Evolutionary conservation across 371 early-diverging fungal species (phyloP).

Genomic region (Phascolomyces articulosus): DNA sequence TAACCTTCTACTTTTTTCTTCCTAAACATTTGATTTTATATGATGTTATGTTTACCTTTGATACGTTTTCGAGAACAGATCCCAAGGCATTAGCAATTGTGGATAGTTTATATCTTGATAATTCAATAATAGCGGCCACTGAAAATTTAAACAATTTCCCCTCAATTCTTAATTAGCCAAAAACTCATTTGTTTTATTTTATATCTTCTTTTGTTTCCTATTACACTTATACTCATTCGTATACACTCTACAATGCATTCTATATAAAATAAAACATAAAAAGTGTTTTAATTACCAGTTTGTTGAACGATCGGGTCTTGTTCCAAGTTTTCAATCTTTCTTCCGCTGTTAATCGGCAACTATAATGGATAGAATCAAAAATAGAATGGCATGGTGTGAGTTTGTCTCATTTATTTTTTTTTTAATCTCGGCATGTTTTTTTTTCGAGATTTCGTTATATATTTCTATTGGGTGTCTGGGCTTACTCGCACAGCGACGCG

Average conservation of each 20-base stretch:
- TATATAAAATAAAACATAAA: not conserved
- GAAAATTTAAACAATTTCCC: not conserved
- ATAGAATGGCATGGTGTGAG: not conserved
- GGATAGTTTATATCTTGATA: slow-evolving; percentile 62
- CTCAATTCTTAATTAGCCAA: not conserved
- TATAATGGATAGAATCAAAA: slow-evolving; percentile 17
- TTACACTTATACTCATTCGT: not conserved
- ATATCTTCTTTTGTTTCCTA: not conserved
- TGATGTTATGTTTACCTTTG: slow-evolving; percentile 68
- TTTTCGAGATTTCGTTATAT: not conserved
- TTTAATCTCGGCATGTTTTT: too few species aligned
- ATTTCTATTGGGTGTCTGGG: too few species aligned
- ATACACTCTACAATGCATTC: too few species aligned
- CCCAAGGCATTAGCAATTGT: slow-evolving; percentile 60
- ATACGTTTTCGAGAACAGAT: slow-evolving; percentile 62
- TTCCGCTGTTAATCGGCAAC: slow-evolving; percentile 64
- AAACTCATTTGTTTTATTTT: too few species aligned
- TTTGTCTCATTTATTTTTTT: too few species aligned
- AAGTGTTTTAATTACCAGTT: slow-evolving; percentile 36
- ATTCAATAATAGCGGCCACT: slow-evolving; percentile 68
- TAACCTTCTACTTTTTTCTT: too few species aligned
- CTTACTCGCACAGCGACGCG: slow-evolving; percentile 57
- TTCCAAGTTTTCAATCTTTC: slow-evolving; percentile 60
- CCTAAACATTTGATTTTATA: too few species aligned
- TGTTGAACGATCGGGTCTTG: slow-evolving; percentile 71